Evolutionary conservation across 2,329 filamentous ascomycete genomes (phyloP).

Genomic region (Whalleya microplaca): DNA sequence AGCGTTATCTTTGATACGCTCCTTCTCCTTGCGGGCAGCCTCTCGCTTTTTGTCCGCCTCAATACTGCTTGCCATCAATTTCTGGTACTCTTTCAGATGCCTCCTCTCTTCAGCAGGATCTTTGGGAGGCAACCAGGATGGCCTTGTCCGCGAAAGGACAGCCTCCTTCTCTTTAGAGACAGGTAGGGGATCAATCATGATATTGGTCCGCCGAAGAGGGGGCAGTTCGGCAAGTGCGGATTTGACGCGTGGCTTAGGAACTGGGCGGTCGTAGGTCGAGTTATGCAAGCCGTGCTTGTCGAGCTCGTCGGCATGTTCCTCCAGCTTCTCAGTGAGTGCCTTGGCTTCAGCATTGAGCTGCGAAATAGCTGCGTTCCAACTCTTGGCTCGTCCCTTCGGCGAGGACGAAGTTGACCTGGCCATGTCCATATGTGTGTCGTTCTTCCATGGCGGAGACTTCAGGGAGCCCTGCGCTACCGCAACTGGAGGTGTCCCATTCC

Average conservation of each 20-base stretch:
- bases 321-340: constrained; percentile 77
- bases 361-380: constrained; percentile 73
- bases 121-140: constrained; percentile 85
- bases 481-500: constrained; percentile 66
- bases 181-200: constrained; percentile 83
- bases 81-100: constrained; percentile 84
- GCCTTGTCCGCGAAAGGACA: constrained; percentile 77
- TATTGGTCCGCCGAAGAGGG: constrained; percentile 71
- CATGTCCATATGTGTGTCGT: constrained; percentile 45
- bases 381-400: constrained; percentile 65
- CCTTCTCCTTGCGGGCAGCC: constrained; percentile 53
- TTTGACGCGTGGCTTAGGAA: constrained; percentile 59
- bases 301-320: constrained; percentile 70
- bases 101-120: constrained; percentile 88
- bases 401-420: constrained; percentile 41
- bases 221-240: constrained; percentile 71
- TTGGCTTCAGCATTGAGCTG: constrained; percentile 74
- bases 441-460: constrained; percentile 59
- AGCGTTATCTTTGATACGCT: constrained; percentile 57
- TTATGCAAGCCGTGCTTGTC: constrained; percentile 49
- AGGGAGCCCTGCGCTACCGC: constrained; percentile 63
- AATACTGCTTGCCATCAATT: constrained; percentile 72
- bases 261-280: constrained; percentile 31
- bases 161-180: constrained; percentile 87
- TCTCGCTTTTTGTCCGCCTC: constrained; percentile 65